Base-by-base conservation (phyloP, 2,329 filamentous ascomycete genomes). In the Monilinia fructigena region DNA sequence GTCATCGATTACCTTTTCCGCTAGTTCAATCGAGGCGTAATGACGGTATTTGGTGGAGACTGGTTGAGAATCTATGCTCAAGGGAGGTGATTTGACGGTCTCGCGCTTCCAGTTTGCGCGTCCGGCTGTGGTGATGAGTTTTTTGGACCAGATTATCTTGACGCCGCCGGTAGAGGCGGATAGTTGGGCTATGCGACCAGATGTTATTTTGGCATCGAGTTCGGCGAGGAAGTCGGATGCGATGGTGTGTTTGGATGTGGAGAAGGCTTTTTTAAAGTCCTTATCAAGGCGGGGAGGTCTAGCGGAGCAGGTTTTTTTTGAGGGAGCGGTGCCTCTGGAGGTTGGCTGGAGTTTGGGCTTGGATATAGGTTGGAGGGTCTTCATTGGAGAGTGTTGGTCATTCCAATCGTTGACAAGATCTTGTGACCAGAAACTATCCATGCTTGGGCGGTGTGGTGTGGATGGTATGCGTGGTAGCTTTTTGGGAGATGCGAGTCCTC, bases 1-100 rank as follows among this genome's bases (percentile, higher is more conserved):
- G 73, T 89, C 85, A 75, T 92, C 87, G 69, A 98, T 93, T 56
- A 97, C 89, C 76, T 96, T 96, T 65, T 91, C 87, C 0, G 93
- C 92, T 2, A 98, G 85, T 76, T 98, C 93, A 74, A 98, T 97
- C 20, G 83, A 86, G 12, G 92, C 92, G 72, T 85, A 79, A 76
- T 94, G 87, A 35, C 79, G 78, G 71, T 82, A 75, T 16, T 72
- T 75, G 28, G 55, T 40, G 28, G 63, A 12, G 6, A 28, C 40
- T 40, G 65, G 7, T 55, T 63, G 42, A 26, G 61, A 14, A 40
- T 68, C 61, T 26, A 58, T 23, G 6, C 8, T 26, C 72, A 74
- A 1, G 64, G 63, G 71, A 61, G 63, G 73, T 75, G 61, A 75
- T 75, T 70, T 78, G 18, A 82, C 76, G 16, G 82, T 84, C 73